A percentile compares a stretch with the other conserved stretches of the same genome.
Conservation (phyloP, 2,329 filamentous ascomycete genomes). For the Coniella vitis region DNA sequence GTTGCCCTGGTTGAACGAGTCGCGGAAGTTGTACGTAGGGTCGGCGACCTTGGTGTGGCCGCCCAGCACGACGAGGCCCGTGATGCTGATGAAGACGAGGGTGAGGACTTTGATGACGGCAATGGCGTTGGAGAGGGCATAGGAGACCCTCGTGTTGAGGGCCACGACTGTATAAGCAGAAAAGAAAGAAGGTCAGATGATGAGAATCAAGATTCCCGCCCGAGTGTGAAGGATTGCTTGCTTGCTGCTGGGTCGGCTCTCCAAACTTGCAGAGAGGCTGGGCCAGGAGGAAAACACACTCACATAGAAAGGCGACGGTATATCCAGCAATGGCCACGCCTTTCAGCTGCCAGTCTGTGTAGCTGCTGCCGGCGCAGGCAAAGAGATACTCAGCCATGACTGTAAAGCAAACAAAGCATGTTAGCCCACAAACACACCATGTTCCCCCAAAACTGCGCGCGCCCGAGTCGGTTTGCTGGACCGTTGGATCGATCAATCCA, state of each 20-base stretch:
- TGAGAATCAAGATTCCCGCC: no score
- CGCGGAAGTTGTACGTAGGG: slow-evolving; percentile 46
- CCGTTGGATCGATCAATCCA: neutral
- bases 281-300: neutral
- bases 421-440: neutral
- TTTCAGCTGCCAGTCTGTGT: slow-evolving; percentile 57
- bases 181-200: neutral
- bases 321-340: slow-evolving; percentile 60
- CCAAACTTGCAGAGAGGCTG: no score
- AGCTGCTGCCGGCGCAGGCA: slow-evolving; percentile 41
- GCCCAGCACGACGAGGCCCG: slow-evolving; percentile 53
- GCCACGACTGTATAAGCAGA: slow-evolving; percentile 21
- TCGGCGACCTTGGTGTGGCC: slow-evolving; percentile 44
- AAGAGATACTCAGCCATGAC: slow-evolving; percentile 59
- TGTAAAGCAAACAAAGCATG: slow-evolving; percentile 12
- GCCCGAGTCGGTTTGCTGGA: no score
- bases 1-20: slow-evolving; percentile 44
- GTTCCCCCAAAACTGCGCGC: fast-evolving
- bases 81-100: slow-evolving; percentile 49
- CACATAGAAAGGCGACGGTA: slow-evolving; percentile 47
- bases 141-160: slow-evolving; percentile 47
- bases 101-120: slow-evolving; percentile 52
- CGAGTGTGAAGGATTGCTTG: no score
- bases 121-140: slow-evolving; percentile 46
- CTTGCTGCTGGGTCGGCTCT: no score